phyloP scores from a whole-genome alignment of 2,329 filamentous ascomycete genomes.

The Fusarium sp. region DNA sequence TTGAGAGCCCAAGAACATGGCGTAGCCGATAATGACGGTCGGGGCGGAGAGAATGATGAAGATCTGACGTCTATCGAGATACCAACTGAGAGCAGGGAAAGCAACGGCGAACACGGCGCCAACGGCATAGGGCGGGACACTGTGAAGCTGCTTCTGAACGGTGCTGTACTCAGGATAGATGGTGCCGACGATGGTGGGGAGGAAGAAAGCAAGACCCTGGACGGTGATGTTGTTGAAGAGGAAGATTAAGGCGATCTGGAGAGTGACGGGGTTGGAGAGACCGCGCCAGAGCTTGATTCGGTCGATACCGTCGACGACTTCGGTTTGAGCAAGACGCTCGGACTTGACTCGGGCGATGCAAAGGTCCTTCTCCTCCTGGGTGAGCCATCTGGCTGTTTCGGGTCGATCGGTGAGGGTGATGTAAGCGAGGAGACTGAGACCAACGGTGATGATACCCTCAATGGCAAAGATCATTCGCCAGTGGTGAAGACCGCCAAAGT shows the following conservation, averaged over 20 bases:
- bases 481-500: slow-evolving; percentile 67
- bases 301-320: slow-evolving; percentile 74
- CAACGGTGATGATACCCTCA: slow-evolving; percentile 73
- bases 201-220: slow-evolving; percentile 76
- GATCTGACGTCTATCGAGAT: slow-evolving; percentile 67
- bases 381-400: slow-evolving; percentile 75
- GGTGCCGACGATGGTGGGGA: slow-evolving; percentile 74
- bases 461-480: slow-evolving; percentile 83
- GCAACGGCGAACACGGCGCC: slow-evolving; percentile 73
- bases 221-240: slow-evolving; percentile 77
- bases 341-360: slow-evolving; percentile 73
- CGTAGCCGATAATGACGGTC: slow-evolving; percentile 74
- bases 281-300: slow-evolving; percentile 70
- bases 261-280: slow-evolving; percentile 71
- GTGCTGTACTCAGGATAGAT: slow-evolving; percentile 73
- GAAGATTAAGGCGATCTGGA: slow-evolving; percentile 71
- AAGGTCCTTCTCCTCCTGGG: slow-evolving; percentile 73
- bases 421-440: slow-evolving; percentile 71
- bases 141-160: slow-evolving; percentile 74
- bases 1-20: slow-evolving; percentile 72
- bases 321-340: slow-evolving; percentile 72
- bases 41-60: slow-evolving; percentile 71
- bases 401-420: slow-evolving; percentile 77
- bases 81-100: slow-evolving; percentile 71
- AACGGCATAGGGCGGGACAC: slow-evolving; percentile 75